Conservation (phyloP, 139 green algal genomes). For the Desmodesmus armatus region DNA sequence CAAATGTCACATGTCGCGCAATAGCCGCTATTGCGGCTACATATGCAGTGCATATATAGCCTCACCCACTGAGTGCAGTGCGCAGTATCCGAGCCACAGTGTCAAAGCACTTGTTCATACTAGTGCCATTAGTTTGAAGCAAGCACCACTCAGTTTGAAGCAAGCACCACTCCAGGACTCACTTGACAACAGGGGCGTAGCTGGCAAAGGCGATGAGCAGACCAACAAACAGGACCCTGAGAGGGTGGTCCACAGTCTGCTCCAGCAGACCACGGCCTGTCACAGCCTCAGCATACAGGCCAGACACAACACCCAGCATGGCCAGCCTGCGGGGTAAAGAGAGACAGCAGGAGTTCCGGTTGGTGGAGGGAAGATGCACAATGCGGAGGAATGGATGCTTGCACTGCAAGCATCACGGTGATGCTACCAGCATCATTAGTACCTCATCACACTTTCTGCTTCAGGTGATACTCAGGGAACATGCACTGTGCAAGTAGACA, state of each 20-base stretch:
- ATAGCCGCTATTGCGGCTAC: neutral
- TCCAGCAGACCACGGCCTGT: conserved; percentile 30
- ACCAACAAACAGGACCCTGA: conserved; percentile 18
- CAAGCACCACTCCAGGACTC: neutral
- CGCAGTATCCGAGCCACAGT: neutral
- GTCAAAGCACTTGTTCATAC: no score
- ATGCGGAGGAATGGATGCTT: no score
- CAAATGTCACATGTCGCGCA: neutral
- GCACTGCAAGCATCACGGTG: no score
- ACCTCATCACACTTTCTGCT: no score
- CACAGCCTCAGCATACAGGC: neutral
- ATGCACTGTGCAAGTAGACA: no score
- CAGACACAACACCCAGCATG: conserved; percentile 27
- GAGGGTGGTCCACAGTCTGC: conserved; percentile 35
- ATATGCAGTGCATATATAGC: neutral
- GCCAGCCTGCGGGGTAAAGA: no score
- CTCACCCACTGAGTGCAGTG: neutral
- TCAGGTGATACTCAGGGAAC: no score
- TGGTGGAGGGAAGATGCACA: no score
- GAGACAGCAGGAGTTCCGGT: no score
- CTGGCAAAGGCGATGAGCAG: conserved; percentile 36
- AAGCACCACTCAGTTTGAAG: neutral
- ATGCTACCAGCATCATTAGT: no score
- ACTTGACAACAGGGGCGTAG: conserved; percentile 36
- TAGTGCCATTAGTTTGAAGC: neutral